These are phyloP conservation scores for Ambispora gerdemannii DNA, from an alignment of 192 early-diverging fungal genomes.

Conservation along the genomic window DNA sequence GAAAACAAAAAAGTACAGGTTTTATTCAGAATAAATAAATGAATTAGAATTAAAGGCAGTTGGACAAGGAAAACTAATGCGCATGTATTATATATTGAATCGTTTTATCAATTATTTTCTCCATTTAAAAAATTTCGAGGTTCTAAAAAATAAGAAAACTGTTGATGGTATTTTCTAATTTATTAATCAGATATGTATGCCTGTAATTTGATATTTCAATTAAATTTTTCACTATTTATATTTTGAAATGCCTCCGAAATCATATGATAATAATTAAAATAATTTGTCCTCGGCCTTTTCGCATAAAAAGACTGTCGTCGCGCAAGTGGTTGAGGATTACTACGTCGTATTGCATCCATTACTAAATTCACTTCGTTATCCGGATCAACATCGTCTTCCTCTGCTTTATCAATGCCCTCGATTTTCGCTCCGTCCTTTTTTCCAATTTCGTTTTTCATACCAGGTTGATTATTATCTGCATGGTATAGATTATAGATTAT, in stretches of 20 bases:
- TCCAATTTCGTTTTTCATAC: slow-evolving; percentile 3
- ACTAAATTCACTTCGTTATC: slow-evolving; percentile 74
- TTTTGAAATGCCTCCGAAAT: background rate
- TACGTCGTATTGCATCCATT: slow-evolving; percentile 59
- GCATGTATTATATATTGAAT: no score
- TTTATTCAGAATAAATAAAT: no score
- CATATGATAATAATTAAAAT: background rate
- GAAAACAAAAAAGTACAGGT: no score
- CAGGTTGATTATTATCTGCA: slow-evolving; percentile 33
- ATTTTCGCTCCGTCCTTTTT: slow-evolving; percentile 39
- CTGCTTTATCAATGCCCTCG: slow-evolving; percentile 43
- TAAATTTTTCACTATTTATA: no score
- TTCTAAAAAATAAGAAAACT: no score
- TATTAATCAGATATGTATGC: no score
- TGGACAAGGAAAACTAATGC: no score
- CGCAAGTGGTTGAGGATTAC: slow-evolving; percentile 65
- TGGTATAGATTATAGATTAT: background rate
- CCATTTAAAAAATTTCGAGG: no score
- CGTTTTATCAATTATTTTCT: no score
- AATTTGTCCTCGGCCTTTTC: background rate
- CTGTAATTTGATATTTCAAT: no score
- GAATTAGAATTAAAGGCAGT: no score
- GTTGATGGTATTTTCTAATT: no score
- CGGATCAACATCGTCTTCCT: slow-evolving; percentile 56
- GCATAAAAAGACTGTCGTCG: slow-evolving; percentile 31